Conservation (phyloP, 495 filamentous ascomycete species). For the Pyronema omphalodes region DNA sequence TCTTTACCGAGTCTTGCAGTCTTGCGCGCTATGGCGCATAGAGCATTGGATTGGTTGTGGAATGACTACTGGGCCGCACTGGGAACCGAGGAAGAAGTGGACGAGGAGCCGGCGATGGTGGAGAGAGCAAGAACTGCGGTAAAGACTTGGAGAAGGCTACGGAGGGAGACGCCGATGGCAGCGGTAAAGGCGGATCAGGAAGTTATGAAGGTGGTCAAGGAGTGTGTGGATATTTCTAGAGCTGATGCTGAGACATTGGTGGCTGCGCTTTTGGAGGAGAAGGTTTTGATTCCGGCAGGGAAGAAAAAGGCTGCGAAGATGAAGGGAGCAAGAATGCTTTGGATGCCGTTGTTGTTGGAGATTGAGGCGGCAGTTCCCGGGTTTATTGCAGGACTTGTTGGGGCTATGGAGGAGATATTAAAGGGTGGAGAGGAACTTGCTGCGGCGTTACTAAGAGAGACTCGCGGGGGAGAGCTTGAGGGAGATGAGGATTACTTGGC, state of each 20-base stretch:
- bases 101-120: conserved; percentile 1
- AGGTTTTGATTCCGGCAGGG: conserved; percentile 19
- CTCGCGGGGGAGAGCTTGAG: background rate
- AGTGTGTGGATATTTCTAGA: conserved; percentile 13
- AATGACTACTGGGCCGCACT: conserved; percentile 58
- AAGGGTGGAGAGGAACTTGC: conserved; percentile 2
- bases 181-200: conserved; percentile 9
- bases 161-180: conserved; percentile 8
- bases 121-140: background rate
- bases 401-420: conserved; percentile 17
- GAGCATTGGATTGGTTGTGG: conserved; percentile 75
- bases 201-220: conserved; percentile 14
- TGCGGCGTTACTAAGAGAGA: background rate
- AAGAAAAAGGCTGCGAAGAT: conserved; percentile 18
- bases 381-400: conserved; percentile 12
- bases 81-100: conserved; percentile 4
- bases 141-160: conserved; percentile 3
- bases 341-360: conserved; percentile 15
- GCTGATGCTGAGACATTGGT: conserved; percentile 14
- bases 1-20: conserved; percentile 57
- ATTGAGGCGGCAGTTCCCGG: conserved; percentile 10
- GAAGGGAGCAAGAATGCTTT: conserved; percentile 19
- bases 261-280: conserved; percentile 21
- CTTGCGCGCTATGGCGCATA: conserved; percentile 42
- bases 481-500: conserved; percentile 11